Conservation (phyloP, 345 rosid genomes). For the Capsella bursapastoris region DNA sequence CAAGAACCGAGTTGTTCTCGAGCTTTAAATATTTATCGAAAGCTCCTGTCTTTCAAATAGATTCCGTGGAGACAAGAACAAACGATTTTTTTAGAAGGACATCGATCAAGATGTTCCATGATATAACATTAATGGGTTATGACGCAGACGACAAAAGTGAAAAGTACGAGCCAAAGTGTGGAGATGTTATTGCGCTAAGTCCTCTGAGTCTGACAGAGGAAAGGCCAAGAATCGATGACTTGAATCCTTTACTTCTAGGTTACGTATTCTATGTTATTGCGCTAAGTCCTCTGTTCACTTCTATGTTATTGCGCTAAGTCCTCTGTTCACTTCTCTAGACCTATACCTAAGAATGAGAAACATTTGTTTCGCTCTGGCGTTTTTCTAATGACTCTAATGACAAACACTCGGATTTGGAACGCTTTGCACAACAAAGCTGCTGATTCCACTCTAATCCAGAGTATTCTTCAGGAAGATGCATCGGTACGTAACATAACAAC, state of each 20-base stretch:
- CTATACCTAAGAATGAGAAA: not conserved
- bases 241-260: not conserved
- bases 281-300: not conserved
- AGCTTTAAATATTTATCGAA: conserved; percentile 30
- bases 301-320: not conserved
- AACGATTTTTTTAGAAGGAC: not conserved
- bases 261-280: not conserved
- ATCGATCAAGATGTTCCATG: not conserved
- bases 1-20: conserved; percentile 43
- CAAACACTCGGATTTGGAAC: conserved; percentile 50
- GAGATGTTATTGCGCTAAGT: not conserved
- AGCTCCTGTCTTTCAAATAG: conserved; percentile 26
- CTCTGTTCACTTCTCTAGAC: not conserved
- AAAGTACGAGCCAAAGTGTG: not conserved
- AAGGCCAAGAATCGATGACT: not conserved
- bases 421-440: conserved; percentile 38
- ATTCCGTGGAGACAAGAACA: not conserved
- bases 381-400: conserved; percentile 40
- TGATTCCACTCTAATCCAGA: conserved; percentile 32
- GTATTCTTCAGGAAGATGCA: conserved; percentile 31
- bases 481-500: too few relatives aligned
- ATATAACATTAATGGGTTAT: not conserved
- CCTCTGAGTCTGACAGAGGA: not conserved
- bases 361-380: conserved; percentile 12
- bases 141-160: not conserved